Evolutionary conservation across 768 basidiomycete species (phyloP).

Genomic region (Macrolepiota albuminosa): DNA sequence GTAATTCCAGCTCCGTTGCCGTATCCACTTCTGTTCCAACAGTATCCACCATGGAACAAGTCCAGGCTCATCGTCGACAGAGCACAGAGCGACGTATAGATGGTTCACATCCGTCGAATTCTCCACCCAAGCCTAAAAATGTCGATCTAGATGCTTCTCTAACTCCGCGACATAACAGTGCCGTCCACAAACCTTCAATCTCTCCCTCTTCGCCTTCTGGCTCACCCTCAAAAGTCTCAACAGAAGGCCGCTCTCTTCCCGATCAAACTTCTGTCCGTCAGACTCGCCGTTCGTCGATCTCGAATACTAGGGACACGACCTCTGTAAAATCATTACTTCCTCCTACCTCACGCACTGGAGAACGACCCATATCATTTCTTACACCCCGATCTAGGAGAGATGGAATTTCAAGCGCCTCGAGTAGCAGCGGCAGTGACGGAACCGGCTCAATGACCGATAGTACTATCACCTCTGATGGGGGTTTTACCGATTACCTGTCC

Average conservation of each 20-base stretch:
- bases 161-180: slow-evolving; percentile 36
- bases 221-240: slow-evolving; percentile 33
- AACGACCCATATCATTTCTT: slow-evolving; percentile 22
- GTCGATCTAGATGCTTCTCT: slow-evolving; percentile 48
- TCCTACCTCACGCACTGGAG: slow-evolving; percentile 18
- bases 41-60: slow-evolving; percentile 42
- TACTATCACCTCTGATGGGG: slow-evolving; percentile 81
- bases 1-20: slow-evolving; percentile 34
- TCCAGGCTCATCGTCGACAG: slow-evolving; percentile 43
- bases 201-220: slow-evolving; percentile 37
- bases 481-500: slow-evolving; percentile 87
- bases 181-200: slow-evolving; percentile 35
- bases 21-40: slow-evolving; percentile 43
- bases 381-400: slow-evolving; percentile 30
- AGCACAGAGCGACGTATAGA: slow-evolving; percentile 41
- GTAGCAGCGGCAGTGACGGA: slow-evolving; percentile 59
- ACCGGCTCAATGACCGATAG: slow-evolving; percentile 63
- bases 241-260: slow-evolving; percentile 26
- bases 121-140: slow-evolving; percentile 59
- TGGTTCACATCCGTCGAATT: slow-evolving; percentile 47
- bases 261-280: slow-evolving; percentile 15
- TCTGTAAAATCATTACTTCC: slow-evolving; percentile 15
- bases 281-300: slow-evolving; percentile 26
- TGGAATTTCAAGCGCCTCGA: slow-evolving; percentile 44
- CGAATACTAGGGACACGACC: slow-evolving; percentile 14